Evolutionary conservation across 2,329 filamentous ascomycete species (phyloP), one percentile per base, ranked within the genome.

Genomic region (Colletotrichum viniferum): DNA sequence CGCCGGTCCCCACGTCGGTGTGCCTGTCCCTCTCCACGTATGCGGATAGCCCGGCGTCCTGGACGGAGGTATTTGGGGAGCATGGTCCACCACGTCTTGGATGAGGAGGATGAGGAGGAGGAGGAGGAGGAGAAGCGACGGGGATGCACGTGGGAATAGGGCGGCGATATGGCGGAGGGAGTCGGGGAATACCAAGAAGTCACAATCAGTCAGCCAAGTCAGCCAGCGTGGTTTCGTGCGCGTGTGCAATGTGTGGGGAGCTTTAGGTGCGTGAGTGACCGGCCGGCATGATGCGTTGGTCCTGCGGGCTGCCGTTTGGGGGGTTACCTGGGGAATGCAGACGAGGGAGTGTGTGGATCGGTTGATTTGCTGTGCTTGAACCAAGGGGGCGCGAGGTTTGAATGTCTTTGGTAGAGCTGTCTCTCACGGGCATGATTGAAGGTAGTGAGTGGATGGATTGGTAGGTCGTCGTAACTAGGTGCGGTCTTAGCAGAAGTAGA

Each of bases 91-190:
- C 38, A 24, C n/a, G 43, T 21, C 43, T 24, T 52, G 43, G 43
- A 13, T 24, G n/a, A 12, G 38, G 38, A 43, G 36, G 34, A 16
- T 14, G 34, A n/a, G n/a, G n/a, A n/a, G n/a, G n/a, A 24, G 24
- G 24, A 43, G 52, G 61, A 43, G 34, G 32, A 24, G 24, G 34
- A 43, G 34, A 30, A 5, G 32, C 36, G 63, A 16, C 67, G 18
- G 73, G 69, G 21, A 56, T 67, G 55, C 63, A 68, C 21, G 69
- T 75, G 73, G 69, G 48, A 38, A 69, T 52, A 69, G 32, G 43
- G n/a, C 43, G 63, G 55, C 62, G 62, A 43, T 58, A 26, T 52
- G 60, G n/a, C 32, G 48, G 66, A 58, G 32, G 43, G 7, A 36
- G 43, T 61, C 28, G 48, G 52, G 58, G 60, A 26, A 7, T 30